Percentiles rank a stretch among this genome's conserved stretches.
phyloP scores from a whole-genome alignment of 345 rosid species.

The Eutrema heterophyllum region DNA sequence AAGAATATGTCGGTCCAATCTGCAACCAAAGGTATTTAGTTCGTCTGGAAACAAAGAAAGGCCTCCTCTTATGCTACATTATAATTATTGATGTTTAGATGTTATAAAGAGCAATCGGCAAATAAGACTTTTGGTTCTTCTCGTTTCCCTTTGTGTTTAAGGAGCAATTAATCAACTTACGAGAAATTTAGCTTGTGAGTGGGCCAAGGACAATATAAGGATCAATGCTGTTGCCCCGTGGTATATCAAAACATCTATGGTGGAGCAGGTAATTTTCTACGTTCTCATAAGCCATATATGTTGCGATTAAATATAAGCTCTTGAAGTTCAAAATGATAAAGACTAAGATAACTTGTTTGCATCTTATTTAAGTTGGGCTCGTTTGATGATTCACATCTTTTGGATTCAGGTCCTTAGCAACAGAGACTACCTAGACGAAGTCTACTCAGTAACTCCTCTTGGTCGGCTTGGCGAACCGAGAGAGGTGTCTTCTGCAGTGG shows the following conservation, averaged over 20 bases:
- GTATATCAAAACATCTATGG: constrained; percentile 81
- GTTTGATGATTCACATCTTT: constrained; percentile 1
- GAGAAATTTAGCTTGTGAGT: constrained; percentile 70
- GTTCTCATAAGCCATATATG: not conserved
- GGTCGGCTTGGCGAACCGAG: constrained; percentile 31
- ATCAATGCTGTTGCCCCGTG: constrained; percentile 83
- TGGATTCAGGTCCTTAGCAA: constrained; percentile 30
- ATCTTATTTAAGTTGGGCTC: not conserved
- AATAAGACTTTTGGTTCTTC: constrained; percentile 1
- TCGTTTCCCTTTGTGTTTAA: constrained; percentile 23
- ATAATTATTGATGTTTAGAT: not conserved
- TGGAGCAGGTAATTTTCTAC: constrained; percentile 53
- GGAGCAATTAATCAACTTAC: constrained; percentile 82
- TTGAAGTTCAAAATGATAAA: too few species aligned
- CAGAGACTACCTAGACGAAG: constrained; percentile 25
- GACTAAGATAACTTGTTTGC: not conserved
- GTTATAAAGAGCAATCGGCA: constrained; percentile 43
- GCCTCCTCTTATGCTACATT: not conserved
- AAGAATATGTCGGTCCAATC: constrained; percentile 69
- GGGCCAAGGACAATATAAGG: constrained; percentile 82
- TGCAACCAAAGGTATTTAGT: constrained; percentile 60
- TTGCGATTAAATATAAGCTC: too few species aligned
- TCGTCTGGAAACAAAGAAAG: not conserved
- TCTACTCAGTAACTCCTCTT: constrained; percentile 32
- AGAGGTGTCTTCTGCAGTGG: constrained; percentile 41